Percentiles rank a stretch among this genome's conserved stretches.
Evolutionary conservation across 2,329 filamentous ascomycete species (phyloP).

Genomic region (Cyphellophora attinorum): DNA sequence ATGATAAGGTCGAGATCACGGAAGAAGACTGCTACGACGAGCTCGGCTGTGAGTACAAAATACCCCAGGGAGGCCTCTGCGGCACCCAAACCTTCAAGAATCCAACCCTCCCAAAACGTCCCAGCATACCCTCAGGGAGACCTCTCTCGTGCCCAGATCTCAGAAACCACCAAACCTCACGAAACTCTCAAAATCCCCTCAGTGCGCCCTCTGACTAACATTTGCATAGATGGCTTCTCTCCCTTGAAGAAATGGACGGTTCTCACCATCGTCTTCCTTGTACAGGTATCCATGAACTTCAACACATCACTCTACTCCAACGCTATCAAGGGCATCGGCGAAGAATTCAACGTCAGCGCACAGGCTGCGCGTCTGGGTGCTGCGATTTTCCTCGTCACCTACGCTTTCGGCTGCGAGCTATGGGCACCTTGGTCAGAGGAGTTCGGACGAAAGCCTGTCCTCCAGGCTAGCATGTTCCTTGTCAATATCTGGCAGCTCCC

Average conservation of each 20-base stretch:
- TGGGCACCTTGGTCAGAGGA: conserved; percentile 88
- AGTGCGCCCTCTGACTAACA: too few relatives aligned
- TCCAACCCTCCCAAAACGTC: too few relatives aligned
- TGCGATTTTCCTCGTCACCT: conserved; percentile 67
- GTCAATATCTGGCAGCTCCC: conserved; percentile 71
- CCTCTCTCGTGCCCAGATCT: too few relatives aligned
- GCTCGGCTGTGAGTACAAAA: too few relatives aligned
- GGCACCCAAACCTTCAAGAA: too few relatives aligned
- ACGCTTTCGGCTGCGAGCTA: conserved; percentile 78
- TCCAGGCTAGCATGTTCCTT: conserved; percentile 62
- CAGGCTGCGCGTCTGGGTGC: conserved; percentile 65
- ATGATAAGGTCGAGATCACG: conserved; percentile 30
- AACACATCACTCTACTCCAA: conserved; percentile 68
- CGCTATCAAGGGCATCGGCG: conserved; percentile 53
- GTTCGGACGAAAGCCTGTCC: conserved; percentile 64
- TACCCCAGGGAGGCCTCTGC: too few relatives aligned
- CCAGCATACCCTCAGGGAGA: too few relatives aligned
- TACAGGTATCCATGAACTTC: conserved; percentile 71
- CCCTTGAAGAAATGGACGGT: conserved; percentile 62
- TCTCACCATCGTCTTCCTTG: conserved; percentile 61
- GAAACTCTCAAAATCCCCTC: too few relatives aligned
- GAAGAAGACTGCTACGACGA: conserved; percentile 56
- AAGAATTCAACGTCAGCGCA: conserved; percentile 57
- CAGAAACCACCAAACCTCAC: too few relatives aligned
- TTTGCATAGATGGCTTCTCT: conserved; percentile 49